Base-by-base conservation (phyloP, 352 stramenopile species). In the Globisporangium abappressorium region DNA sequence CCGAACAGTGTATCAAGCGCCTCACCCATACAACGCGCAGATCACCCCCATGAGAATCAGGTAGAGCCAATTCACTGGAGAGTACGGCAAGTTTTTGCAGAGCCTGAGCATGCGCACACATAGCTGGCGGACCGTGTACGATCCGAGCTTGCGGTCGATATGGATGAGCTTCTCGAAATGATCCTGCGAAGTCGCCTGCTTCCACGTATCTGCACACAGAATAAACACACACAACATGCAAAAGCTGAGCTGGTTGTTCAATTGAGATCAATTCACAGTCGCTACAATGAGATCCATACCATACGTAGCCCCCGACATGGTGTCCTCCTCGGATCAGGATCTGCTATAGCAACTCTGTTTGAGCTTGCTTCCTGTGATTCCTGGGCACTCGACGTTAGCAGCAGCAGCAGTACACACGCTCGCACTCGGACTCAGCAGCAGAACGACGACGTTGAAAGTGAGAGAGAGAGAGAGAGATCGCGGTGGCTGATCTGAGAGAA, bases 81-180 rank as follows among this genome's bases (percentile, higher is more conserved):
- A 95, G 56, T 93, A 88, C 24, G 87, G 85, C n/a, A 95, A 56
- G 61, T 90, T 85, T 64, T 89, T 90, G 72, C 84, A 93, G 54
- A 93, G 53, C 34, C 73, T 71, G 12, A 92, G 79, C 46, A 79
- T 87, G 4, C 71, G 72, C 22, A 91, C 74, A 38, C 83, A 92
- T 9, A 92, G 68, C 54, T 85, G 75, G 3, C 83, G 81, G 46
- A 86, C 58, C 26, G 77, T 85, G 65, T 82, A 77, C 60, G 73
- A 72, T 6, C 78, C 71, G 28, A 91, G 54, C 33, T 79, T 80
- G 33, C 77, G 71, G 49, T 90, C 75, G 57, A 80, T 78, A 61
- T 81, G 78, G 53, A 84, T 74, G 28, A 92, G 53, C 51, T 78
- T 73, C 47, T 90, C 74, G 57, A 92, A 93, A 53, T 93, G 78